phyloP scores from a whole-genome alignment of 139 green algal species.

The Monoraphidium neglectum region DNA sequence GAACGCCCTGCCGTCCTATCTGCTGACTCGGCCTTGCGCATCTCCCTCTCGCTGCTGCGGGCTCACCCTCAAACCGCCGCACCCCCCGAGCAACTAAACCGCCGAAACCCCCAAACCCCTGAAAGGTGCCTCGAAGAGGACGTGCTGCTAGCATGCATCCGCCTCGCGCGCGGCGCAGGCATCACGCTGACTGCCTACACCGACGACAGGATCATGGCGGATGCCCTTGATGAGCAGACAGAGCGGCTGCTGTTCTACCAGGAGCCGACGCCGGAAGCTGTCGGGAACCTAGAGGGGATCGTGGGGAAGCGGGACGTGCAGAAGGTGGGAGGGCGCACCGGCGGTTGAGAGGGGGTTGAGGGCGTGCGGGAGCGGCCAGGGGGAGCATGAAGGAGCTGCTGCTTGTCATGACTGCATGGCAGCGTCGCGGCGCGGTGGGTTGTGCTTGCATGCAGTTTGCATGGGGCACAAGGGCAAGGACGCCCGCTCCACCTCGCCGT shows the following conservation, averaged over 20 bases:
- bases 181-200: conserved; percentile 66
- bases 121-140: conserved; percentile 38
- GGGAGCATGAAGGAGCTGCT: background rate
- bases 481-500: too few species aligned
- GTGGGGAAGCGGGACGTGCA: conserved; percentile 16
- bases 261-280: conserved; percentile 62
- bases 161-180: conserved; percentile 48
- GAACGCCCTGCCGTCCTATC: too few species aligned
- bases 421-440: background rate
- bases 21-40: too few species aligned
- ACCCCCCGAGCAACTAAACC: too few species aligned
- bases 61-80: too few species aligned
- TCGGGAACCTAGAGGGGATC: conserved; percentile 29
- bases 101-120: background rate
- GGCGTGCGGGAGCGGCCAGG: background rate
- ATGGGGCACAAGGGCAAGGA: too few species aligned
- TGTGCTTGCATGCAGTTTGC: too few species aligned
- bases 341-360: background rate
- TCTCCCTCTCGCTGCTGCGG: too few species aligned
- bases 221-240: conserved; percentile 61
- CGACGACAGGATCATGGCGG: conserved; percentile 72
- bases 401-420: background rate
- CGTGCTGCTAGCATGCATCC: conserved; percentile 52
- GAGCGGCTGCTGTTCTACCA: conserved; percentile 79
- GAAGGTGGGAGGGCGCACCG: background rate